Base-by-base conservation (phyloP, 768 basidiomycete species). In the Gloeophyllum trabeum region DNA sequence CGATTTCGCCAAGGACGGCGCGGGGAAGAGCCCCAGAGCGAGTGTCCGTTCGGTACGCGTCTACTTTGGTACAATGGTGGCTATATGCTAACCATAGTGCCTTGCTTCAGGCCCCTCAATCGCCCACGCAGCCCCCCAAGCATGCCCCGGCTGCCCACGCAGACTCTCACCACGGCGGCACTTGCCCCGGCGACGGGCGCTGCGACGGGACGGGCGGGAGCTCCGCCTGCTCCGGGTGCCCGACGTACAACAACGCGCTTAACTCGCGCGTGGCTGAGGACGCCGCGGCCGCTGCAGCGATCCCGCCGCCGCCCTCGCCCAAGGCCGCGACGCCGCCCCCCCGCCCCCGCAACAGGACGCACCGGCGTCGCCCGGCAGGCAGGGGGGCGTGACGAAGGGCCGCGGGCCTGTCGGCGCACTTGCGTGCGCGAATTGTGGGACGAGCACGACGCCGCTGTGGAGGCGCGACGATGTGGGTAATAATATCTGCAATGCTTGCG, bases 161-260 rank as follows among this genome's bases (percentile, higher is more conserved):
- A 49, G 49, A 51, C 52, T 30, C 56, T n/a, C 53, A 53, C 32
- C 40, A 35, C 43, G 57, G 58, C 24, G 83, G 85, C 47, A 93
- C 93, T n/a, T 99, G 96, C 62, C 96, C 96, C 3, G 96, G 96
- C 44, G 96, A 97, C 64, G 96, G 96, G 24, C 76, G 88, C 51
- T 99, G 96, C 64, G 90, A 99, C 63, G 96, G 96, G 50, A 93
- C 89, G 10, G 96, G 96, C 53, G 96, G 96, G 41, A 80, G 90
- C 49, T 78, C 77, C 46, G 82, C 88, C 48, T 99, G 96, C 61
- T 76, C 82, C 49, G 96, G 96, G 35, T 99, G 96, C 60, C 96
- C 96, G 10, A 93, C 94, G 24, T 91, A 79, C 65, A 99, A 97
- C 69, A 99, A 99, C 57, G 73, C 73, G 41, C 65, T 78, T 46